Evolutionary conservation across 2,329 filamentous ascomycete species (phyloP).

Genomic region (Alternaria postmessia): DNA sequence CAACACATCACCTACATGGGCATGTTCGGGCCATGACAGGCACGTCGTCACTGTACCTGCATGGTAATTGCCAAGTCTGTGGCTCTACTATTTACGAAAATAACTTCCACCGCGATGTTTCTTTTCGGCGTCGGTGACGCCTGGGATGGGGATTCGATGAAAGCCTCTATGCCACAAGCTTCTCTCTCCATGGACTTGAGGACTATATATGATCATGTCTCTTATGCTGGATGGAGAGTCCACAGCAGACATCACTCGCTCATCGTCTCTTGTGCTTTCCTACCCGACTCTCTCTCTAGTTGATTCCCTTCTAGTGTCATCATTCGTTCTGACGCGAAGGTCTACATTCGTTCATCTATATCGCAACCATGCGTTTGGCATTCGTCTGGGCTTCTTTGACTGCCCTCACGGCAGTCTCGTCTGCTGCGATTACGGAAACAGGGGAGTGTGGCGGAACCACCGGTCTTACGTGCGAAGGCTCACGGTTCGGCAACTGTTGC

Average conservation of each 20-base stretch:
- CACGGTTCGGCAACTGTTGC: neutral
- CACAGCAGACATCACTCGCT: neutral
- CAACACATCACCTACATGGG: neutral
- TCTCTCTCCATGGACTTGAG: neutral
- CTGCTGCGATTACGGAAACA: neutral
- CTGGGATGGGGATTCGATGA: neutral
- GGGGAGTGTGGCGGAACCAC: neutral
- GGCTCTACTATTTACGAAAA: neutral
- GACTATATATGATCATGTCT: neutral
- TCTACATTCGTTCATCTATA: neutral
- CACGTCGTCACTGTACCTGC: neutral
- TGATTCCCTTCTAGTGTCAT: neutral
- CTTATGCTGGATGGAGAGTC: neutral
- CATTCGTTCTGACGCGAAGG: slow-evolving; percentile 1
- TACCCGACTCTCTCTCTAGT: neutral
- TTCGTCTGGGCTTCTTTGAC: neutral
- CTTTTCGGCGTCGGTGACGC: neutral
- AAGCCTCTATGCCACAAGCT: neutral
- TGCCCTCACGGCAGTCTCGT: neutral
- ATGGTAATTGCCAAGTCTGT: neutral
- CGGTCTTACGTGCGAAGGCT: neutral
- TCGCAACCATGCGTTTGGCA: neutral
- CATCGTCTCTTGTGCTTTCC: neutral
- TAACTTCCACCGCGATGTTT: neutral
- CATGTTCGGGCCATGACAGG: neutral